Evolutionary conservation across 1,139 yeast species (phyloP).

Genomic region (Zygosaccharomyces sapae): DNA sequence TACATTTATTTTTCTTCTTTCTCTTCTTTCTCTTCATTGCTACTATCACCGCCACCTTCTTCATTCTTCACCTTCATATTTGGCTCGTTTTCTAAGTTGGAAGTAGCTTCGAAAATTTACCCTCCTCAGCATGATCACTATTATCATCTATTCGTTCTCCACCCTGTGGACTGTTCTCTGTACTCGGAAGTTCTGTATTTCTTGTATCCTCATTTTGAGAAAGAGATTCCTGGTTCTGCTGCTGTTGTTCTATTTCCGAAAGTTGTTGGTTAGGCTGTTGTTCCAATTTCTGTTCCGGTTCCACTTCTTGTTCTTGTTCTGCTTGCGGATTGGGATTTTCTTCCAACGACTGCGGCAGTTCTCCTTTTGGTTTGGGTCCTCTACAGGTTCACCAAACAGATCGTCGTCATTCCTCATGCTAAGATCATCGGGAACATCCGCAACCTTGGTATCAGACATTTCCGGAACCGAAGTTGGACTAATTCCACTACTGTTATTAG

Average conservation of each 20-base stretch:
- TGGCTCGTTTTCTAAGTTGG: background rate
- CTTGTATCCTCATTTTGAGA: background rate
- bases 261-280: too few relatives aligned
- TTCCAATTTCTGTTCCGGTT: background rate
- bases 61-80: conserved; percentile 7
- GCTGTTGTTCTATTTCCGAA: too few relatives aligned
- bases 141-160: conserved; percentile 7
- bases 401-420: background rate
- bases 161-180: conserved; percentile 6
- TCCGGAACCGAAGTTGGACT: background rate
- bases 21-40: conserved; percentile 7
- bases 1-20: conserved; percentile 1
- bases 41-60: conserved; percentile 2
- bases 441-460: too few relatives aligned
- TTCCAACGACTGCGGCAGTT: conserved; percentile 2
- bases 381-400: background rate
- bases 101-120: conserved; percentile 2
- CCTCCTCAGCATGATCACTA: conserved; percentile 5
- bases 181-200: conserved; percentile 2
- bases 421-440: background rate
- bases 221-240: too few relatives aligned
- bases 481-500: background rate
- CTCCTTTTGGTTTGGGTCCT: background rate
- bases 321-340: background rate
- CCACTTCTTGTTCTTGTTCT: background rate